Evolutionary conservation across 345 rosid genomes (phyloP).

Genomic region (Salix dunnii): DNA sequence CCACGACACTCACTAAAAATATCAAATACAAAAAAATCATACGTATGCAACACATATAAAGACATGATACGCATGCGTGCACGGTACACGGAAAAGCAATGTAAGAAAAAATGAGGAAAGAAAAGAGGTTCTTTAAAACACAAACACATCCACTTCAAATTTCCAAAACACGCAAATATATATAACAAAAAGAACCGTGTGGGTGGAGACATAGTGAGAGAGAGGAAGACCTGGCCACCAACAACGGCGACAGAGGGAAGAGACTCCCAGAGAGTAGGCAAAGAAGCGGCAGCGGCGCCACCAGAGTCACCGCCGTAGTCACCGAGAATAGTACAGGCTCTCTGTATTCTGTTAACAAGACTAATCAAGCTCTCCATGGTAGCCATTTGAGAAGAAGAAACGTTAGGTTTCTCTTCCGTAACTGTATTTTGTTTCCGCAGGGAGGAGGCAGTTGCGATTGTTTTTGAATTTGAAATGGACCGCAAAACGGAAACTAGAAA

Average conservation of each 20-base stretch:
- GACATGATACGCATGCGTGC: too few relatives aligned
- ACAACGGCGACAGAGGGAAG: constrained; percentile 69
- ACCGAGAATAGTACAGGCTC: constrained; percentile 60
- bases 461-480: constrained; percentile 8
- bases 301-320: constrained; percentile 40
- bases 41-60: too few relatives aligned
- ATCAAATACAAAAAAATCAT: too few relatives aligned
- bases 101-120: too few relatives aligned
- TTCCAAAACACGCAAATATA: background rate
- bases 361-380: constrained; percentile 61
- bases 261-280: constrained; percentile 71
- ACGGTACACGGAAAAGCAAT: too few relatives aligned
- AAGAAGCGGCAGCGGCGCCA: constrained; percentile 13
- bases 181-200: background rate
- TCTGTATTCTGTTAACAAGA: constrained; percentile 52
- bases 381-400: constrained; percentile 15
- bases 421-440: too few relatives aligned
- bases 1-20: too few relatives aligned
- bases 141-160: background rate
- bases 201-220: too few relatives aligned
- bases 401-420: background rate
- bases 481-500: background rate
- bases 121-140: too few relatives aligned
- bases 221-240: constrained; percentile 49
- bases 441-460: background rate